Evolutionary conservation across 768 basidiomycete species (phyloP), one percentile per base, ranked within the genome.

Genomic region (Xerocomellus chrysenteron): DNA sequence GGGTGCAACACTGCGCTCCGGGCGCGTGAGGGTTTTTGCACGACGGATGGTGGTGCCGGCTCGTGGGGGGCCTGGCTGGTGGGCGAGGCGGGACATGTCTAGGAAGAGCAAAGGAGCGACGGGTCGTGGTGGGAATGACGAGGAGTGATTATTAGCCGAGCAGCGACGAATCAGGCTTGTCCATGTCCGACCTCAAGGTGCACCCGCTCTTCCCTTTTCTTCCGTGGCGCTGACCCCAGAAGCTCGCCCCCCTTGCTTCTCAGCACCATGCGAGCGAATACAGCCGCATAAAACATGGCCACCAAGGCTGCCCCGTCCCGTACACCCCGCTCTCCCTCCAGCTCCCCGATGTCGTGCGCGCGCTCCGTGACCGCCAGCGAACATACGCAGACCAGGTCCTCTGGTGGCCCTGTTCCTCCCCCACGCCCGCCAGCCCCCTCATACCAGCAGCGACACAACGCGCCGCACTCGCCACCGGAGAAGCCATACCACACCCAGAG

Each of bases 11-110:
- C 91, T 82, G 55, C 97, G 86, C 77, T 99, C 97, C 66, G 97
- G 97, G 56, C 93, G 83, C 49, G 92, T 98, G 63, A 99, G 86
- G 7, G 97, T 99, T 80, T 98, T 99, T 68, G 91, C 92, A 52
- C 95, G 82, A 52, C 88, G 87, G 54, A 94, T 77, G 48, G 88
- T 88, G 46, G 82, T 73, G 44, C 80, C 82, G 32, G 80, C 73
- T 50, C 84, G 78, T 48, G 80, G 75, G 11, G 86, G 84, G 14
- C 12, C 26, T n/a, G 30, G 30, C 30, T 30, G 42, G 47, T 41
- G 54, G 13, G 53, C 52, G 32, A 67, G 44, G 46, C 37, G 65
- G 9, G 65, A 63, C 69, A 71, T 71, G 28, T 30, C 30, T 30
- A 26, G 14, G 21, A 13, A 28, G 4, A 32, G n/a, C 32, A 19